Percentiles rank a stretch among this genome's conserved stretches.
Conservation (phyloP, 192 early-diverging fungal species). For the Chytriomyces hyalinus region DNA sequence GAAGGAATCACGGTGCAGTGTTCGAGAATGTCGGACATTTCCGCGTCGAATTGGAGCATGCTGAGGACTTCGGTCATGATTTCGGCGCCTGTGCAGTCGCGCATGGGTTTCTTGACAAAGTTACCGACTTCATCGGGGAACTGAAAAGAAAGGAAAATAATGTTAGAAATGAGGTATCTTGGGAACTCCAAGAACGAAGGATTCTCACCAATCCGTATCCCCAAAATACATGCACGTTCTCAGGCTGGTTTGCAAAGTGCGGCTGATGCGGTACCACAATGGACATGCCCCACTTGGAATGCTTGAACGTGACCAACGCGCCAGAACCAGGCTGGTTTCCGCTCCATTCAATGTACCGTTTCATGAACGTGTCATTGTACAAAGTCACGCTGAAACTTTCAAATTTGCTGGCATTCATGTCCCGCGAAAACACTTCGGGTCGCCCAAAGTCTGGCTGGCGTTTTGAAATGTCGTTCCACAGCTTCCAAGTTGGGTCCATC, state of each 20-base stretch:
- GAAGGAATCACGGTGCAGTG: slow-evolving; percentile 21
- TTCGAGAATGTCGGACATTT: slow-evolving; percentile 15
- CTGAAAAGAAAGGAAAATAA: slow-evolving; percentile 1
- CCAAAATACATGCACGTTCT: slow-evolving; percentile 42
- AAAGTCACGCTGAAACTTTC: slow-evolving; percentile 39
- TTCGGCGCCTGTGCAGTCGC: slow-evolving; percentile 45
- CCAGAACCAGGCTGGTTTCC: slow-evolving; percentile 41
- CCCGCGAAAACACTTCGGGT: slow-evolving; percentile 30
- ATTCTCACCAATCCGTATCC: slow-evolving; percentile 33
- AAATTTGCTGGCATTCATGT: slow-evolving; percentile 23
- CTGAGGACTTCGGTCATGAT: slow-evolving; percentile 35
- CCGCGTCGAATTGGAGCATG: slow-evolving; percentile 34
- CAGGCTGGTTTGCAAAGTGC: slow-evolving; percentile 45
- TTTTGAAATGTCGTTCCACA: slow-evolving; percentile 45
- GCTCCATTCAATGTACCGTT: slow-evolving; percentile 35
- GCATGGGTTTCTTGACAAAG: slow-evolving; percentile 48
- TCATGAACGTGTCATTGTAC: slow-evolving; percentile 25
- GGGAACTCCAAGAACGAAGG: neutral
- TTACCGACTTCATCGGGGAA: slow-evolving; percentile 40
- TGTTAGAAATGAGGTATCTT: neutral
- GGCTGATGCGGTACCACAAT: slow-evolving; percentile 42
- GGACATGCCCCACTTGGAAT: slow-evolving; percentile 41
- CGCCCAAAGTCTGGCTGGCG: slow-evolving; percentile 38
- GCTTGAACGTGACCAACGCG: slow-evolving; percentile 45
- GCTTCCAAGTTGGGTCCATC: slow-evolving; percentile 35